Conservation (phyloP, 1,139 yeast genomes). For the Diutina mesorugosa region DNA sequence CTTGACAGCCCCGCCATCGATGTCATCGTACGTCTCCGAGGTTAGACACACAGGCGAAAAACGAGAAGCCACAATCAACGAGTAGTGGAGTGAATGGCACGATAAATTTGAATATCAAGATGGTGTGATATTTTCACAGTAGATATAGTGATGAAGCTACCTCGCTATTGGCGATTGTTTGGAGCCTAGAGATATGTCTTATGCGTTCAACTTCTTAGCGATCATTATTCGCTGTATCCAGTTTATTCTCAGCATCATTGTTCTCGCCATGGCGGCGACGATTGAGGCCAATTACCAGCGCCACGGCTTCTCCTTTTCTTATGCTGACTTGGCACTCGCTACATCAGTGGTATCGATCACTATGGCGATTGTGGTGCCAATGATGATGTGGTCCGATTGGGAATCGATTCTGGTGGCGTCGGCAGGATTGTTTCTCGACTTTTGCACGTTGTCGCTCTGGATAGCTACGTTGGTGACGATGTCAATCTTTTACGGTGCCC, state of each 20-base stretch:
- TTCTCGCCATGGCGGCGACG: background rate
- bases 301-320: background rate
- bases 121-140: too few relatives aligned
- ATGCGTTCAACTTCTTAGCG: background rate
- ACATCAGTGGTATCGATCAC: background rate
- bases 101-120: too few relatives aligned
- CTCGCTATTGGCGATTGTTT: too few relatives aligned
- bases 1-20: too few relatives aligned
- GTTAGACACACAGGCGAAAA: too few relatives aligned
- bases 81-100: too few relatives aligned
- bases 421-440: background rate
- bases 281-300: background rate
- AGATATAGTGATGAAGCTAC: too few relatives aligned
- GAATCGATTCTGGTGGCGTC: background rate
- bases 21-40: too few relatives aligned
- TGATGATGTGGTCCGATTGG: background rate
- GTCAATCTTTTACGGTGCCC: background rate
- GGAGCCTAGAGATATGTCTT: background rate
- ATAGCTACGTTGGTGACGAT: background rate
- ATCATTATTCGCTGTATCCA: background rate
- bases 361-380: background rate
- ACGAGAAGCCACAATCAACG: too few relatives aligned
- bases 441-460: background rate
- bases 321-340: background rate
- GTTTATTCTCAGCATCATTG: background rate